Evolutionary conservation across 805 yeast species (phyloP).

Genomic region (Myxozyma vanderwaltii): DNA sequence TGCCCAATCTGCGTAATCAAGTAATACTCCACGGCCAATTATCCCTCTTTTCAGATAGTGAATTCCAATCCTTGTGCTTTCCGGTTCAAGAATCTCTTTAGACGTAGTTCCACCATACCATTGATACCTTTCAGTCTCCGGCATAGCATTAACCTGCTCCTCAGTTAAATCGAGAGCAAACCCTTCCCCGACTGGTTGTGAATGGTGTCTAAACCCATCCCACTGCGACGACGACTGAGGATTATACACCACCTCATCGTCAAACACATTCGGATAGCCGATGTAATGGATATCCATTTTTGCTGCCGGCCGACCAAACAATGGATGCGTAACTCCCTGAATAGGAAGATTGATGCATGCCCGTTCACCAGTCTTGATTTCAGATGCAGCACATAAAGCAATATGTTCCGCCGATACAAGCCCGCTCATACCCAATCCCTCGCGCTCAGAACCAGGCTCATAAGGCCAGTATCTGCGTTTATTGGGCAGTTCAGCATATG

Average conservation of each 20-base stretch:
- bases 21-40: slow-evolving; percentile 38
- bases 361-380: slow-evolving; percentile 34
- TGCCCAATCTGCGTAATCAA: slow-evolving; percentile 39
- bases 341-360: slow-evolving; percentile 32
- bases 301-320: slow-evolving; percentile 26
- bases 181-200: slow-evolving; percentile 33
- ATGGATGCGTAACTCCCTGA: slow-evolving; percentile 30
- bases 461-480: slow-evolving; percentile 38
- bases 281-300: slow-evolving; percentile 4
- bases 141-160: not conserved
- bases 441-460: slow-evolving; percentile 37
- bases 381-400: slow-evolving; percentile 28
- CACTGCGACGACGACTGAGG: slow-evolving; percentile 42
- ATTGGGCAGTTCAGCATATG: slow-evolving; percentile 33
- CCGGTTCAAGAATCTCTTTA: slow-evolving; percentile 6
- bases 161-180: slow-evolving; percentile 13
- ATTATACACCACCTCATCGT: slow-evolving; percentile 39
- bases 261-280: slow-evolving; percentile 29
- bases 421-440: slow-evolving; percentile 36
- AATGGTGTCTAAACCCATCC: slow-evolving; percentile 39
- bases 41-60: slow-evolving; percentile 34
- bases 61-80: slow-evolving; percentile 29
- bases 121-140: not conserved
- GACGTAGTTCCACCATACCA: slow-evolving; percentile 26
- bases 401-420: slow-evolving; percentile 35